These are phyloP conservation scores for Colletotrichum scovillei DNA, from an alignment of 2,329 filamentous ascomycete genomes.

Conservation along the genomic window DNA sequence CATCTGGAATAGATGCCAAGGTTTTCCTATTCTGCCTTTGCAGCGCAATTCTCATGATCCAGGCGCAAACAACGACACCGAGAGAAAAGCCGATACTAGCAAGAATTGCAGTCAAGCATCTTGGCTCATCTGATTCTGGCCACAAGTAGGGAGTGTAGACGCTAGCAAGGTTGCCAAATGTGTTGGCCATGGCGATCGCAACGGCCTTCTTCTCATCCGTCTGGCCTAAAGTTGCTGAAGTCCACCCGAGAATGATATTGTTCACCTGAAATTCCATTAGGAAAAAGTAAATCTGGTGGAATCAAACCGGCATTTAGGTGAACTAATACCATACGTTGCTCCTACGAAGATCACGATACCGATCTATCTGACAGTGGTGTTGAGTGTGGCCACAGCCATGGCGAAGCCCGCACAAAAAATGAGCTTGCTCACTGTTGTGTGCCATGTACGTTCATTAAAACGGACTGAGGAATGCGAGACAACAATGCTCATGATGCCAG, in stretches of 20 bases:
- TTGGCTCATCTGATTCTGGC: slow-evolving; percentile 26
- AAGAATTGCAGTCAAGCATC: slow-evolving; percentile 38
- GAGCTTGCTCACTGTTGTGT: slow-evolving; percentile 54
- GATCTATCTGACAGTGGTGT: slow-evolving; percentile 20
- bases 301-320: slow-evolving; percentile 46
- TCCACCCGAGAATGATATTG: slow-evolving; percentile 57
- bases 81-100: slow-evolving; percentile 41
- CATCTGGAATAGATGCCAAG: slow-evolving; percentile 36
- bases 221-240: slow-evolving; percentile 52
- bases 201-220: slow-evolving; percentile 60
- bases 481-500: slow-evolving; percentile 51
- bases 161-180: slow-evolving; percentile 26
- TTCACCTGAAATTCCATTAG: slow-evolving; percentile 39
- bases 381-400: slow-evolving; percentile 40
- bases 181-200: slow-evolving; percentile 46
- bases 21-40: slow-evolving; percentile 49
- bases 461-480: slow-evolving; percentile 54
- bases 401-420: slow-evolving; percentile 48
- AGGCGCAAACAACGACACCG: slow-evolving; percentile 49
- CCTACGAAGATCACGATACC: slow-evolving; percentile 51
- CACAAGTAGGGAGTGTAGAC: slow-evolving; percentile 36
- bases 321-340: slow-evolving; percentile 51
- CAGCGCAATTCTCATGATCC: slow-evolving; percentile 48
- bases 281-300: slow-evolving; percentile 36
- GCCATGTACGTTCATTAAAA: slow-evolving; percentile 60